These are phyloP conservation scores for Nidularia pulvinata DNA, from an alignment of 768 basidiomycete species.

Conservation along the genomic window DNA sequence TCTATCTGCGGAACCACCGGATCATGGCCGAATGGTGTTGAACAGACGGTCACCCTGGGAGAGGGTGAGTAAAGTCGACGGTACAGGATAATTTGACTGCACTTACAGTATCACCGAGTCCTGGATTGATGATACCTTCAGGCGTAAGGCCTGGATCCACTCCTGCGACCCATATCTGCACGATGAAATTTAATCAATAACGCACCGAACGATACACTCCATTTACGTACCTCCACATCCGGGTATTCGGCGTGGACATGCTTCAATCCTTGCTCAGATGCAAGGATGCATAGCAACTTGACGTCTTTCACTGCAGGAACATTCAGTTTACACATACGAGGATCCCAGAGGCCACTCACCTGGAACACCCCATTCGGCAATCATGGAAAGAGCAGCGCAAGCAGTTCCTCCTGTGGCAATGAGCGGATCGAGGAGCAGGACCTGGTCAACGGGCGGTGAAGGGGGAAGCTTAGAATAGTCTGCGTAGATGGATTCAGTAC, in stretches of 20 bases:
- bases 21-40: conserved; percentile 52
- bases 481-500: conserved; percentile 19
- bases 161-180: conserved; percentile 87
- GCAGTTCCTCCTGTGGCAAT: conserved; percentile 96
- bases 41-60: conserved; percentile 85
- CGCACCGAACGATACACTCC: conserved; percentile 6
- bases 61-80: background rate
- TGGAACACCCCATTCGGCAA: conserved; percentile 81
- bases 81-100: background rate
- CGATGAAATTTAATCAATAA: background rate
- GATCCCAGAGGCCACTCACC: conserved; percentile 32
- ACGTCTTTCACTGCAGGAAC: conserved; percentile 54
- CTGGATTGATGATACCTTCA: conserved; percentile 85
- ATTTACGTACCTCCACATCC: conserved; percentile 64
- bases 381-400: conserved; percentile 84
- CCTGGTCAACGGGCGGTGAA: conserved; percentile 71
- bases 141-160: conserved; percentile 72
- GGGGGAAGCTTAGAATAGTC: conserved; percentile 92
- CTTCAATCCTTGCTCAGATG: conserved; percentile 70
- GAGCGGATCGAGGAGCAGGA: conserved; percentile 90
- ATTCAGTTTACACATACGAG: background rate
- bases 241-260: conserved; percentile 70
- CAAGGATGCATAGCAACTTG: conserved; percentile 83
- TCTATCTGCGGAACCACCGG: background rate
- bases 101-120: conserved; percentile 87